These are phyloP conservation scores for Rhodotorula diobovata DNA, from an alignment of 768 basidiomycete species.

Conservation along the genomic window DNA sequence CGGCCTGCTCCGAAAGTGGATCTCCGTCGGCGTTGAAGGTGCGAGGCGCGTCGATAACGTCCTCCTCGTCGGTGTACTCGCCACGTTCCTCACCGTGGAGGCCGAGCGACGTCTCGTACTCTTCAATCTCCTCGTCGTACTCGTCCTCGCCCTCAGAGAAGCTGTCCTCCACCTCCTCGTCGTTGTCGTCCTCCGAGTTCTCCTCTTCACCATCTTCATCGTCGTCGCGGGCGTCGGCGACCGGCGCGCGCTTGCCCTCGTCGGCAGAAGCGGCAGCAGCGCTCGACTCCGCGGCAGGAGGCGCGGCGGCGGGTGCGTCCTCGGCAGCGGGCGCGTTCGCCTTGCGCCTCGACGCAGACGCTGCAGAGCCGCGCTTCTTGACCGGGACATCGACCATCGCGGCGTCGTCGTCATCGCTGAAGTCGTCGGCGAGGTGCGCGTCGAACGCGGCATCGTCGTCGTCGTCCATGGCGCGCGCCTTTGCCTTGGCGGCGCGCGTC, in stretches of 20 bases:
- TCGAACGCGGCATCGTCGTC: constrained; percentile 2
- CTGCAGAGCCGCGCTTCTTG: background rate
- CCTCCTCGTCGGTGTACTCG: constrained; percentile 29
- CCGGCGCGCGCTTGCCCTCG: background rate
- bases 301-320: background rate
- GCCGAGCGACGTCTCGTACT: constrained; percentile 29
- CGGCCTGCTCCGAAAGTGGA: constrained; percentile 4
- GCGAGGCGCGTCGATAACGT: constrained; percentile 5
- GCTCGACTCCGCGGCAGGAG: background rate
- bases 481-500: constrained; percentile 12
- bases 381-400: constrained; percentile 11
- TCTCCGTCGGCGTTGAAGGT: constrained; percentile 26
- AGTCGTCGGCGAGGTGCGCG: constrained; percentile 8
- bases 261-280: background rate
- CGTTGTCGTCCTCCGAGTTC: constrained; percentile 16
- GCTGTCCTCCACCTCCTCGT: constrained; percentile 17
- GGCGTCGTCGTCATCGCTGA: constrained; percentile 13
- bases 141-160: constrained; percentile 17
- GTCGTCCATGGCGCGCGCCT: constrained; percentile 13
- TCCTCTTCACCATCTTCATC: background rate
- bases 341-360: background rate
- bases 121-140: constrained; percentile 34
- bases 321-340: background rate
- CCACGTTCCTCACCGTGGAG: constrained; percentile 29
- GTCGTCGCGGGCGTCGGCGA: background rate